Evolutionary conservation across 768 basidiomycete genomes (phyloP).

Genomic region (Chalciporus sphaerocephalus): DNA sequence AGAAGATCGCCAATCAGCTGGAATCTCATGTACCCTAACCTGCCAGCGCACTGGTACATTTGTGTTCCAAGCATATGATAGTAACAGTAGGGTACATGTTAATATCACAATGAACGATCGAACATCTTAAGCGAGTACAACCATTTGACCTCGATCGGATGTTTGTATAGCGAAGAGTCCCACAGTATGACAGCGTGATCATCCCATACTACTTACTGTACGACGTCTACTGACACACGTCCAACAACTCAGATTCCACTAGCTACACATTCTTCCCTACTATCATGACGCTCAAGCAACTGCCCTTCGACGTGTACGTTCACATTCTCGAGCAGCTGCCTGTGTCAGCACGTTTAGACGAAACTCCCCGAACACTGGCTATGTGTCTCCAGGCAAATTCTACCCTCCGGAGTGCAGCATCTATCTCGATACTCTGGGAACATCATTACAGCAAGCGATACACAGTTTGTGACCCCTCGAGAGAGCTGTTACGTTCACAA

Average conservation of each 20-base stretch:
- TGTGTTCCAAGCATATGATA: no score
- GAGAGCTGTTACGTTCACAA: constrained; percentile 35
- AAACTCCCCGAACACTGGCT: constrained; percentile 33
- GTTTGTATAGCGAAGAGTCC: no score
- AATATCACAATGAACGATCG: no score
- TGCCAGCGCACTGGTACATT: no score
- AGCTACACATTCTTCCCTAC: neutral
- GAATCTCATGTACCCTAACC: no score
- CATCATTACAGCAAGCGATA: constrained; percentile 50
- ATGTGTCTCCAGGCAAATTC: constrained; percentile 39
- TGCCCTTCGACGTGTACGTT: constrained; percentile 36
- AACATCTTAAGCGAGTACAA: no score
- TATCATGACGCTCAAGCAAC: constrained; percentile 18
- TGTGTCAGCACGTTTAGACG: constrained; percentile 16
- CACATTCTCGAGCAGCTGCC: constrained; percentile 36
- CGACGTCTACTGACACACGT: neutral
- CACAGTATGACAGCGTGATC: constrained; percentile 4
- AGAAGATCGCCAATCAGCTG: no score
- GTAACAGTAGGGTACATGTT: no score
- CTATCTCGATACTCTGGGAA: constrained; percentile 44
- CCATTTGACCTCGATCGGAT: no score
- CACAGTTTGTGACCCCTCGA: constrained; percentile 34
- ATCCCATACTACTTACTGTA: no score
- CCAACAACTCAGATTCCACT: neutral
- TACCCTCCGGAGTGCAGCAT: constrained; percentile 43